These are phyloP conservation scores for Fistulinella staudtii DNA, from an alignment of 1,284 basidiomycete genomes.

Conservation along the genomic window DNA sequence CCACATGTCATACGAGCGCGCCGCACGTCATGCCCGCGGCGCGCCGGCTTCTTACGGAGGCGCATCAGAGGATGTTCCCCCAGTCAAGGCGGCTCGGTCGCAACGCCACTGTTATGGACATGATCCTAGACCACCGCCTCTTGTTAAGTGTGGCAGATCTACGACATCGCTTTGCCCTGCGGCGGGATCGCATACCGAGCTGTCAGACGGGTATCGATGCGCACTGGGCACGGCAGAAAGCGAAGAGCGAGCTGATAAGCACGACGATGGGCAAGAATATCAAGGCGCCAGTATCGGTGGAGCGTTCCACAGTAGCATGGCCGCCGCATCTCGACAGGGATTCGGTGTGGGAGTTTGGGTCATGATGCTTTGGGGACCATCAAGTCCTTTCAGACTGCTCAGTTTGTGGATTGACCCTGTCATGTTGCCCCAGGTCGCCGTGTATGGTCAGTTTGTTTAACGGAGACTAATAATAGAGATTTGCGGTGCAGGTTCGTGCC, in stretches of 20 bases:
- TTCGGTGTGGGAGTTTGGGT: constrained; percentile 22
- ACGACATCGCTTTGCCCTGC: constrained; percentile 7
- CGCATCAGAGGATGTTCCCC: no score
- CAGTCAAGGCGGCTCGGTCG: constrained; percentile 22
- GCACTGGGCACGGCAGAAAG: constrained; percentile 39
- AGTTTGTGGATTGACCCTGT: constrained; percentile 16
- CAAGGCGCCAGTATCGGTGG: constrained; percentile 38
- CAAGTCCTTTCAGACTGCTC: constrained; percentile 19
- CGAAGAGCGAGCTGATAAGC: constrained; percentile 20
- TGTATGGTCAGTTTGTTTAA: constrained; percentile 20
- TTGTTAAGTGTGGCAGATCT: constrained; percentile 7
- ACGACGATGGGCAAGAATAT: constrained; percentile 14
- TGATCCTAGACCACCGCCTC: constrained; percentile 35
- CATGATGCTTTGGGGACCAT: constrained; percentile 20
- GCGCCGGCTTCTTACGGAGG: constrained; percentile 25
- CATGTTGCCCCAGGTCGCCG: constrained; percentile 20
- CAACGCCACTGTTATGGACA: constrained; percentile 37
- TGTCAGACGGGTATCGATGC: constrained; percentile 28
- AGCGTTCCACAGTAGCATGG: constrained; percentile 45
- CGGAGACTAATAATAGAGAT: constrained; percentile 25
- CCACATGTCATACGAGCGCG: not conserved
- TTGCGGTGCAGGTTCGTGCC: constrained; percentile 7
- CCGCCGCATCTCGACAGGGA: constrained; percentile 30
- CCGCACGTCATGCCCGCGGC: constrained; percentile 5
- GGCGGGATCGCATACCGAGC: constrained; percentile 28